Evolutionary conservation across 495 filamentous ascomycete genomes (phyloP), one percentile per base, ranked within the genome.

Genomic region (Evernia prunastri): DNA sequence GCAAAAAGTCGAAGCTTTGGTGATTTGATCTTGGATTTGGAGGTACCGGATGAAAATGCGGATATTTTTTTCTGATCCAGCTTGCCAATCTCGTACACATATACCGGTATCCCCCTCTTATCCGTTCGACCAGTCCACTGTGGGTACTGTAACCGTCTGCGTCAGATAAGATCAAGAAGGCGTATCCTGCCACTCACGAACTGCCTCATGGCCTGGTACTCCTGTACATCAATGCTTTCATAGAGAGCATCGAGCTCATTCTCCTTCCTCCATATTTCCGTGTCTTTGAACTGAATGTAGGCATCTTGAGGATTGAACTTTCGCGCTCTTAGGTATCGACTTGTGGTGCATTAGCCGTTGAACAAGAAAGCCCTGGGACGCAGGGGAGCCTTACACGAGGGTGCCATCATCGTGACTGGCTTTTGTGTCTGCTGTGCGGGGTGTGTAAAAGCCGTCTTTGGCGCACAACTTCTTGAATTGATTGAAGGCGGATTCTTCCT

Each of bases 111-210:
- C 63, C 92, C 92, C 68, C 90, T 88, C 70, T 85, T 87, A 75
- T 96, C 91, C 63, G 91, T 82, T 67, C 89, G 85, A 23, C 92
- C 92, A 35, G 90, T 93, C 87, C 91, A 96, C 84, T 94, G 91
- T 20, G 92, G 91, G 72, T 96, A 96, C 88, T 94, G 68, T n/a
- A 1, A 63, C 18, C 9, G 59, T 65, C 58, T 61, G 58, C 58
- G 39, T 45, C 51, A 0, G 15, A 20, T 2, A 9, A 40, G 56
- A 37, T 3, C 13, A 3, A 0, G 35, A 25, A 31, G 35, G 36
- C 15, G 25, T 36, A 9, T n/a, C 31, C 12, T 40, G 36, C 3
- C 25, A 77, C 82, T 61, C 76, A 93, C 90, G 81, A 95, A 81
- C 66, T 85, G 78, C 57, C 91, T 79, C 13, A 87, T 85, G 63